These are phyloP conservation scores for Nematodospora valgi DNA, from an alignment of 805 yeast species.

Conservation along the genomic window DNA sequence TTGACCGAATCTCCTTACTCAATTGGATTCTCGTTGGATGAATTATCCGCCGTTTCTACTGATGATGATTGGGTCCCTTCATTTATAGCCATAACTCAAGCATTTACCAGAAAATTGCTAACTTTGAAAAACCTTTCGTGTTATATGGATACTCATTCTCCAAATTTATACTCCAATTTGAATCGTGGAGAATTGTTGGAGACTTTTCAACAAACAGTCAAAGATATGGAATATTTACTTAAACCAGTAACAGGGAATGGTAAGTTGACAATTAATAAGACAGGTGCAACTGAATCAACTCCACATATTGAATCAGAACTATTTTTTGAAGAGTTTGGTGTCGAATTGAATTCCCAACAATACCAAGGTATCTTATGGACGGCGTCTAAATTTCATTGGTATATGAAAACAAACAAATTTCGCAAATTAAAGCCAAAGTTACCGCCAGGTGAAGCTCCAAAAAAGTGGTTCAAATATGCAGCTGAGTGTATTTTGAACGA, in stretches of 20 bases:
- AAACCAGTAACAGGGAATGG: conserved; percentile 91
- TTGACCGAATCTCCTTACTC: conserved; percentile 77
- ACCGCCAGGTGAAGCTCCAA: conserved; percentile 59
- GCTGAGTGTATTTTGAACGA: conserved; percentile 73
- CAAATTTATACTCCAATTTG: conserved; percentile 26
- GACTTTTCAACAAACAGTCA: conserved; percentile 40
- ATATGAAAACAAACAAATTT: conserved; percentile 70
- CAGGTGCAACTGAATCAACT: conserved; percentile 60
- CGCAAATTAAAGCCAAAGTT: conserved; percentile 63
- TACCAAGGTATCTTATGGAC: conserved; percentile 80
- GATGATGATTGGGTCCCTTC: conserved; percentile 82
- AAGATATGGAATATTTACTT: conserved; percentile 43
- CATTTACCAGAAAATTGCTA: conserved; percentile 70
- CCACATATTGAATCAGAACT: conserved; percentile 76
- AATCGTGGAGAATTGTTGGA: conserved; percentile 46
- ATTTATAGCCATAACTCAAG: conserved; percentile 69
- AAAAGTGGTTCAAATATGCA: conserved; percentile 79
- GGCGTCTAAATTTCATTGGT: conserved; percentile 78
- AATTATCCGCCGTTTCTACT: conserved; percentile 88
- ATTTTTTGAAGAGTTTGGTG: conserved; percentile 84
- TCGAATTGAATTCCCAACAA: conserved; percentile 80
- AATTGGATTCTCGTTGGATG: conserved; percentile 77
- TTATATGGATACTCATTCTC: conserved; percentile 76
- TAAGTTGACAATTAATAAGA: conserved; percentile 73
- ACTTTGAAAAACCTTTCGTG: conserved; percentile 70